Base-by-base conservation (phyloP, 116 monocot genomes). In the Dioscorea cayenensis region DNA sequence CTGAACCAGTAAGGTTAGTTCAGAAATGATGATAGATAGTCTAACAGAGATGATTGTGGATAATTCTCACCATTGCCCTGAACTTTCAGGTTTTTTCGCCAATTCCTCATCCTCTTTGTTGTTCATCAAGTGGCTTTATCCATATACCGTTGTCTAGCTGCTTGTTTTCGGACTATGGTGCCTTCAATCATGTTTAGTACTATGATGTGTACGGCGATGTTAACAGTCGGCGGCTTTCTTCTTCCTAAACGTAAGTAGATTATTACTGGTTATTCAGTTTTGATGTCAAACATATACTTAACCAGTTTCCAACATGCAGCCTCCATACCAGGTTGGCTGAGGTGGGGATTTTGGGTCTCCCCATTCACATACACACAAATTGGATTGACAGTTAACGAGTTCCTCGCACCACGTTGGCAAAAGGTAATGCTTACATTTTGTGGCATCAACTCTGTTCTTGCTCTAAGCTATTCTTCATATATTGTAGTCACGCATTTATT, bases 331-430 rank as follows among this genome's bases (percentile, higher is more conserved):
- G 52, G 23, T 63, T 96, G 95, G 95, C 73, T 92, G 49, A 77
- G 63, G 43, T 96, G 95, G 95, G 92, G 77, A 77, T 96, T 92
- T 72, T 92, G 95, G 95, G 9, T 79, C 66, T 96, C 90, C 22
- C 95, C 95, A 71, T 49, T 90, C 70, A 73, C 92, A 65, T 96
- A 96, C 73, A 73, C 78, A 43, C 80, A 96, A 65, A 92, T 92
- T 21, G 92, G 82, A 28, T 19, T 96, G 23, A 66, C 84, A 66
- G 68, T 76, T 60, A 96, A 95, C 80, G 95, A 95, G 69, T 92
- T 95, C 66, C 84, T 75, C 63, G 85, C 89, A 59, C 76, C 87
- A 29, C 78, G 90, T 69, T 95, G 95, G 95, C 65, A 92, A 82
- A 87, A 87, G 90, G 95, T 92, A 73, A 22, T 16, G 17, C 19